phyloP scores from a whole-genome alignment of 257 asterid genomes.

The Cinchona pubescens region DNA sequence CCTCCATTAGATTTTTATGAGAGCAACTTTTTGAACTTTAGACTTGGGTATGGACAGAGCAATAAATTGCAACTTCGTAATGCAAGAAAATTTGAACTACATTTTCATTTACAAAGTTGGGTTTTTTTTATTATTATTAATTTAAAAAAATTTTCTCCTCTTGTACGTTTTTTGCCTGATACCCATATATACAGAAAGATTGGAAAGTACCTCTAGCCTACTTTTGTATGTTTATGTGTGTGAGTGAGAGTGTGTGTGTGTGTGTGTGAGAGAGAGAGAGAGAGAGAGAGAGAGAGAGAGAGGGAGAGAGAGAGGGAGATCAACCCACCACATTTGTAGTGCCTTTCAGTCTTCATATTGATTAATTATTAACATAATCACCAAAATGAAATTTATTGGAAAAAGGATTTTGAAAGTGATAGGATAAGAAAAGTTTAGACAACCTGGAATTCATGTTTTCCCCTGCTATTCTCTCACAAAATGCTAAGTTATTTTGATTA shows the following conservation, averaged over 20 bases:
- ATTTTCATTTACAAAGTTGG: not conserved
- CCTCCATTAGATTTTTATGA: not conserved
- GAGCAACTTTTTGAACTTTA: not conserved
- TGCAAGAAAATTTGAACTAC: not conserved
- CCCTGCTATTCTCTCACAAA: not conserved
- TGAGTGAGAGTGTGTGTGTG: not conserved
- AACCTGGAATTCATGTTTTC: not conserved
- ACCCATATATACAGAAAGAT: not conserved
- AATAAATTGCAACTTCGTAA: not conserved
- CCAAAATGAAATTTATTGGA: not conserved
- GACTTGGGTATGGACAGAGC: not conserved
- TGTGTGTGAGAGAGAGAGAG: conserved; percentile 1
- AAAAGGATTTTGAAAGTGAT: not conserved
- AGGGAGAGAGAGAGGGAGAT: not conserved
- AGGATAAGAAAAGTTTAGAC: not conserved
- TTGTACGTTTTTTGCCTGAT: not conserved
- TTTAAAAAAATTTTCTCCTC: too few species aligned
- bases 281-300: not conserved
- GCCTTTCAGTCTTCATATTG: too few species aligned
- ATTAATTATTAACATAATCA: too few species aligned
- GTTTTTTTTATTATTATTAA: not conserved
- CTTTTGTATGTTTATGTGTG: too few species aligned
- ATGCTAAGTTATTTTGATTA: not conserved
- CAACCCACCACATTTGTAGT: not conserved
- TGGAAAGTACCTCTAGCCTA: not conserved